These are phyloP conservation scores for Fusarium sp. DNA, from an alignment of 2,329 filamentous ascomycete species.

Conservation along the genomic window DNA sequence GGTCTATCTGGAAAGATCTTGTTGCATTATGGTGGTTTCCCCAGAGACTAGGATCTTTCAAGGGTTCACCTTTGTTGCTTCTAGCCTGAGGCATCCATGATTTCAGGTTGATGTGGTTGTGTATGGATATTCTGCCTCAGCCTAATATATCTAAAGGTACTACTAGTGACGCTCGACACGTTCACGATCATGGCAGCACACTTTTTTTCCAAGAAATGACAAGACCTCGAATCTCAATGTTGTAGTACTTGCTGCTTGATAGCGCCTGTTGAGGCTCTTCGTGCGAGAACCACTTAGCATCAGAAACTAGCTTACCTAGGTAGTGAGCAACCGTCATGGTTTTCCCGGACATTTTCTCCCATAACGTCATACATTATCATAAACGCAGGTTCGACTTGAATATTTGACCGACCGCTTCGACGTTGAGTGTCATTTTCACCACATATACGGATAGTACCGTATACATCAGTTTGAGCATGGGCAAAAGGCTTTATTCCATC, in stretches of 20 bases:
- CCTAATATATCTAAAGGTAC: no score
- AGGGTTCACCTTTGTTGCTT: background rate
- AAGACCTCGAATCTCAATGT: background rate
- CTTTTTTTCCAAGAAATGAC: constrained; percentile 16
- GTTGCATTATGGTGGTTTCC: constrained; percentile 32
- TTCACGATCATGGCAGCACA: background rate
- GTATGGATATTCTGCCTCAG: no score
- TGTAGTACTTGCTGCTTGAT: no score
- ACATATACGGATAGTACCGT: background rate
- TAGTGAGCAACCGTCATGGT: background rate
- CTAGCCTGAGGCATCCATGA: background rate
- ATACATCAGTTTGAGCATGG: constrained; percentile 7
- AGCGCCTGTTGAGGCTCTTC: constrained; percentile 20
- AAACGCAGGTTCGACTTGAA: background rate
- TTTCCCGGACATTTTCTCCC: background rate
- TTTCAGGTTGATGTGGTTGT: background rate
- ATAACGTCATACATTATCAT: constrained; percentile 14
- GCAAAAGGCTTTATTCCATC: constrained; percentile 9
- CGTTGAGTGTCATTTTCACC: background rate
- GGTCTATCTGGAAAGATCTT: constrained; percentile 25
- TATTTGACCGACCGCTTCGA: constrained; percentile 21
- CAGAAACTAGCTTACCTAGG: background rate
- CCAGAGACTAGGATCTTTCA: constrained; percentile 7
- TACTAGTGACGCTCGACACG: no score
- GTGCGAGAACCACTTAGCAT: constrained; percentile 8